phyloP scores from a whole-genome alignment of 768 basidiomycete genomes.

The Suillus variegatus region DNA sequence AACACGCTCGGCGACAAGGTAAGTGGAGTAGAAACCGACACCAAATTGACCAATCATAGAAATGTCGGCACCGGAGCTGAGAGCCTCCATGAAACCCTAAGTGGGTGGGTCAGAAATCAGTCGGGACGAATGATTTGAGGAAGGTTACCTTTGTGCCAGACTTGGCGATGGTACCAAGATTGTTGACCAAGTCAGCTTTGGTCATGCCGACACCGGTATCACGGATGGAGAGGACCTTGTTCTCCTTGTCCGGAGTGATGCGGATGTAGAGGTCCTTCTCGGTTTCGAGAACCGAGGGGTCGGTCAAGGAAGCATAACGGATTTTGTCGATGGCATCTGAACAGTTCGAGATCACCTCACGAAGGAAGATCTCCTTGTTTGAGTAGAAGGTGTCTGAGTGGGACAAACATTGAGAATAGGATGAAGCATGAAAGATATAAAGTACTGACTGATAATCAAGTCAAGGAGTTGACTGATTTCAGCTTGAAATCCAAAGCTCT shows the following conservation, averaged over 20 bases:
- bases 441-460: slow-evolving; percentile 90
- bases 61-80: slow-evolving; percentile 85
- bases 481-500: slow-evolving; percentile 96
- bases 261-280: slow-evolving; percentile 95
- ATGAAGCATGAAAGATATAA: slow-evolving; percentile 4
- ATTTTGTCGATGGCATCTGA: slow-evolving; percentile 99
- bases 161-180: slow-evolving; percentile 95
- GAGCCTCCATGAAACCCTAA: slow-evolving; percentile 99
- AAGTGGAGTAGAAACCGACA: slow-evolving; percentile 99
- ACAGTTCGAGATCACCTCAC: slow-evolving; percentile 94
- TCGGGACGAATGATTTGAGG: background rate
- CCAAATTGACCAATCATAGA: slow-evolving; percentile 99
- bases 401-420: slow-evolving; percentile 3
- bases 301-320: slow-evolving; percentile 94
- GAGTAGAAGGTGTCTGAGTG: slow-evolving; percentile 97
- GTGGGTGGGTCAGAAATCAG: slow-evolving; percentile 7
- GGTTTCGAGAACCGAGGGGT: slow-evolving; percentile 84
- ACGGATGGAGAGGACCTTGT: slow-evolving; percentile 86
- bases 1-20: slow-evolving; percentile 98
- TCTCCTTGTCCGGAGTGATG: slow-evolving; percentile 94
- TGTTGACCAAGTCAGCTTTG: slow-evolving; percentile 99
- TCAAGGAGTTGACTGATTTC: slow-evolving; percentile 99
- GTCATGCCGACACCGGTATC: slow-evolving; percentile 99
- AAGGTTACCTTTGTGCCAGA: slow-evolving; percentile 81
- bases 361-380: slow-evolving; percentile 99